A percentile compares a stretch with the other conserved stretches of the same genome.
Evolutionary conservation across 495 filamentous ascomycete species (phyloP).

Genomic region (Aspergillus mulundensis): DNA sequence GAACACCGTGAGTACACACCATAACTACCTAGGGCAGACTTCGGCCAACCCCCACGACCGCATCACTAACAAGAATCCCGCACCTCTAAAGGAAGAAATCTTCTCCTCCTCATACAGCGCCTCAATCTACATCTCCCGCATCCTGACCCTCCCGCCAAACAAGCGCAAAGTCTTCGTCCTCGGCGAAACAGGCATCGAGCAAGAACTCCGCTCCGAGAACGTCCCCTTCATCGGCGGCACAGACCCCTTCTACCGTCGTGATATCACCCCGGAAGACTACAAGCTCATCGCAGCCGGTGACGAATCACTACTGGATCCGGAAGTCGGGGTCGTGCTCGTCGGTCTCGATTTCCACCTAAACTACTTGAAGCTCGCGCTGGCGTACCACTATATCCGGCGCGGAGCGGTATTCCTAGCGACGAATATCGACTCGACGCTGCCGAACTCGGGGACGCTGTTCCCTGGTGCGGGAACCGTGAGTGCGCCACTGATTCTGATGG

Average conservation of each 20-base stretch:
- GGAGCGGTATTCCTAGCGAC: slow-evolving; percentile 92
- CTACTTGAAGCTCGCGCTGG: slow-evolving; percentile 83
- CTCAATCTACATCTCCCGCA: slow-evolving; percentile 93
- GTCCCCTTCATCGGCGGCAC: slow-evolving; percentile 84
- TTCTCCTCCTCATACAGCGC: slow-evolving; percentile 94
- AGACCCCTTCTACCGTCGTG: slow-evolving; percentile 70
- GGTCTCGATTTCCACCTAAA: slow-evolving; percentile 92
- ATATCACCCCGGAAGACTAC: slow-evolving; percentile 78
- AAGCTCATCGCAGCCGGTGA: slow-evolving; percentile 65
- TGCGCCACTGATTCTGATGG: slow-evolving; percentile 74
- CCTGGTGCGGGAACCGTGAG: slow-evolving; percentile 85
- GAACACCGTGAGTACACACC: slow-evolving; percentile 41
- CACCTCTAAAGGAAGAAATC: slow-evolving; percentile 68
- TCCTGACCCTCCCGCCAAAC: slow-evolving; percentile 68
- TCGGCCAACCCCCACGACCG: neutral
- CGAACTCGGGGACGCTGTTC: slow-evolving; percentile 74
- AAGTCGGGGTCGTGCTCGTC: slow-evolving; percentile 83
- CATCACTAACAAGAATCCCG: neutral
- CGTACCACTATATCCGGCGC: slow-evolving; percentile 75
- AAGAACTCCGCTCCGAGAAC: slow-evolving; percentile 73
- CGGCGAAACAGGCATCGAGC: slow-evolving; percentile 87
- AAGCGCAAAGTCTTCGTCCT: slow-evolving; percentile 92
- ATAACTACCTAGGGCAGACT: no score
- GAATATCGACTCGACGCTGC: slow-evolving; percentile 85
- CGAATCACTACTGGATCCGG: slow-evolving; percentile 66